phyloP scores from a whole-genome alignment of 1,284 basidiomycete species.

The Cutaneotrichosporon cavernicola region DNA sequence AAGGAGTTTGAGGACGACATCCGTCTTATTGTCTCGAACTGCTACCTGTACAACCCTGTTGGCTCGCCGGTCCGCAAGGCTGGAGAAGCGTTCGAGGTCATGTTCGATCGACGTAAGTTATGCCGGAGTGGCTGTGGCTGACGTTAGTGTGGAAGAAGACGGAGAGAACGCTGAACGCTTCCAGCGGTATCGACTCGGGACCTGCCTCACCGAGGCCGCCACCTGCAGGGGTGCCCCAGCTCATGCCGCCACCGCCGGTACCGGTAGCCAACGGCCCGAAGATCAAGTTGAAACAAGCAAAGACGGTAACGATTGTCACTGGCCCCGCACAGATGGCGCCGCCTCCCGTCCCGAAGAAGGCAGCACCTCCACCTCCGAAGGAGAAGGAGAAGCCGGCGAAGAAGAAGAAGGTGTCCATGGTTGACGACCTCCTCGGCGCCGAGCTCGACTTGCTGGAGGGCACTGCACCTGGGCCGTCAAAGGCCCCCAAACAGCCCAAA shows the following conservation, averaged over 20 bases:
- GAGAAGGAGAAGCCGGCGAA: constrained; percentile 20
- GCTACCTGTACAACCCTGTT: constrained; percentile 77
- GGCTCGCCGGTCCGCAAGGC: constrained; percentile 74
- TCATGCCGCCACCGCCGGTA: constrained; percentile 27
- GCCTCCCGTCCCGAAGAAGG: constrained; percentile 38
- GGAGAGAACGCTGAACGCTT: constrained; percentile 42
- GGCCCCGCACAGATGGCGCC: constrained; percentile 40
- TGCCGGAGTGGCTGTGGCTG: not conserved
- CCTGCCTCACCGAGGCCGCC: not conserved
- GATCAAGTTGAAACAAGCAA: constrained; percentile 42
- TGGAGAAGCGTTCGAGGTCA: constrained; percentile 71
- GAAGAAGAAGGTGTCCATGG: constrained; percentile 15
- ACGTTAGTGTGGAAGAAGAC: constrained; percentile 43
- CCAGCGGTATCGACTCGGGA: constrained; percentile 25
- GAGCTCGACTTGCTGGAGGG: constrained; percentile 49
- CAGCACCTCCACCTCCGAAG: constrained; percentile 11
- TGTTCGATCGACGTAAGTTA: constrained; percentile 78
- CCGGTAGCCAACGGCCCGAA: constrained; percentile 20
- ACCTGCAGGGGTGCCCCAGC: constrained; percentile 8
- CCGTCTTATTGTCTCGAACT: constrained; percentile 82
- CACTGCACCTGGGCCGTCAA: not conserved
- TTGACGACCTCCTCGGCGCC: constrained; percentile 52
- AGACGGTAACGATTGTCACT: constrained; percentile 32
- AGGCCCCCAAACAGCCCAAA: not conserved
- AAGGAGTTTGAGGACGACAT: constrained; percentile 84